Evolutionary conservation across 1,284 basidiomycete genomes (phyloP).

Genomic region (Apiotrichum brassicae): DNA sequence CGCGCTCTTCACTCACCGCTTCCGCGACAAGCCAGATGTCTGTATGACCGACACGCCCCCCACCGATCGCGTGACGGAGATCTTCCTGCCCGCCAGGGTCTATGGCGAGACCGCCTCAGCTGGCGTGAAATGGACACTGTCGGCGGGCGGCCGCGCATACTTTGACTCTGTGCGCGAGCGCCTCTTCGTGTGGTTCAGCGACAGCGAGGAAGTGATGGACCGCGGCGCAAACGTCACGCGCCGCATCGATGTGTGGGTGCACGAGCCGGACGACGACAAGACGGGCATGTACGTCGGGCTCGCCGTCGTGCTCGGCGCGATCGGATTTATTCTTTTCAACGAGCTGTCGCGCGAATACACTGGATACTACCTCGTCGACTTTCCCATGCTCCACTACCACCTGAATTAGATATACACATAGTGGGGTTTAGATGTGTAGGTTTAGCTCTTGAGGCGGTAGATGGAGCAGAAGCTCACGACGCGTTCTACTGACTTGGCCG

Average conservation of each 20-base stretch:
- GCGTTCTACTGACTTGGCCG: too few species aligned
- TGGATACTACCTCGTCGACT: not conserved
- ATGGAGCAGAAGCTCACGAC: too few species aligned
- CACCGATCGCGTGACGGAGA: conserved; percentile 61
- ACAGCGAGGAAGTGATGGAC: conserved; percentile 11
- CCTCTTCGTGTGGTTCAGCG: conserved; percentile 38
- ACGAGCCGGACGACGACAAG: not conserved
- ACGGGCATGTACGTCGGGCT: not conserved
- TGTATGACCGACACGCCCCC: conserved; percentile 45
- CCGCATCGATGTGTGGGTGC: conserved; percentile 37
- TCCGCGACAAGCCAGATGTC: conserved; percentile 18
- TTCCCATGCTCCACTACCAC: not conserved
- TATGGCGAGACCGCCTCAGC: conserved; percentile 16
- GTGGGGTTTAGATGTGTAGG: too few species aligned
- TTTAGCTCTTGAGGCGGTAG: too few species aligned
- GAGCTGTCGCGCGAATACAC: not conserved
- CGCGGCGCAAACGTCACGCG: conserved; percentile 10
- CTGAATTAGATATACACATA: too few species aligned
- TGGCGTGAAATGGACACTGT: conserved; percentile 19
- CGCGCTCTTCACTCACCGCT: conserved; percentile 28
- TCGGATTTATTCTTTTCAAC: conserved; percentile 4
- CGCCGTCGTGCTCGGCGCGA: not conserved
- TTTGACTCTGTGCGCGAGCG: conserved; percentile 31
- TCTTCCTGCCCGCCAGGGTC: conserved; percentile 59
- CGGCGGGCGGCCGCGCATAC: conserved; percentile 23